Conservation (phyloP, 148 eudicot species). For the Rhododendron simsii region DNA sequence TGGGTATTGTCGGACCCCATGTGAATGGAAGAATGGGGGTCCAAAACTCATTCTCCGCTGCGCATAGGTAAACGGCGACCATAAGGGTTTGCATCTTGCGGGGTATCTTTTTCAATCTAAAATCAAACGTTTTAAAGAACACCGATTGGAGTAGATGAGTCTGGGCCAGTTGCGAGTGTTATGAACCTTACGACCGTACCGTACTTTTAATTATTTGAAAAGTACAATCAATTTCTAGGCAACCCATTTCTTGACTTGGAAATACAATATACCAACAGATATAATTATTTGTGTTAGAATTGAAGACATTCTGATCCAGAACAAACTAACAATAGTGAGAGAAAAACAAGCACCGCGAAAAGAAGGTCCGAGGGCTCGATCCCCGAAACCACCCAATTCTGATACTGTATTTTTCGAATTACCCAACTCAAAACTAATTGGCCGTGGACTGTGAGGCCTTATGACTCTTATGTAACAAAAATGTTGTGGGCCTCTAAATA, state of each 20-base stretch:
- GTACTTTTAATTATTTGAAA: no score
- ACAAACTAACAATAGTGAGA: background rate
- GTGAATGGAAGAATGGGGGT: no score
- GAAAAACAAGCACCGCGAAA: background rate
- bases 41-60: no score
- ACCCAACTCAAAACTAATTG: background rate
- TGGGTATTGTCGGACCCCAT: no score
- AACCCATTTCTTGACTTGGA: background rate
- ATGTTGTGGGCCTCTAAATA: background rate
- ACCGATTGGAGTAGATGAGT: no score
- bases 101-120: no score
- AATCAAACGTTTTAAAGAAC: no score
- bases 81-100: no score
- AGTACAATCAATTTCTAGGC: background rate
- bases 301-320: background rate
- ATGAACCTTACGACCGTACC: no score
- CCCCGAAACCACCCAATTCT: background rate
- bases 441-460: background rate
- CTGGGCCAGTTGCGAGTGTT: no score
- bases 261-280: background rate
- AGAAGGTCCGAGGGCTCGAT: background rate
- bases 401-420: background rate
- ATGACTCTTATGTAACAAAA: background rate
- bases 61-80: no score
- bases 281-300: background rate